Evolutionary conservation across 352 stramenopile genomes (phyloP).

Genomic region (Pythium folliculosum): DNA sequence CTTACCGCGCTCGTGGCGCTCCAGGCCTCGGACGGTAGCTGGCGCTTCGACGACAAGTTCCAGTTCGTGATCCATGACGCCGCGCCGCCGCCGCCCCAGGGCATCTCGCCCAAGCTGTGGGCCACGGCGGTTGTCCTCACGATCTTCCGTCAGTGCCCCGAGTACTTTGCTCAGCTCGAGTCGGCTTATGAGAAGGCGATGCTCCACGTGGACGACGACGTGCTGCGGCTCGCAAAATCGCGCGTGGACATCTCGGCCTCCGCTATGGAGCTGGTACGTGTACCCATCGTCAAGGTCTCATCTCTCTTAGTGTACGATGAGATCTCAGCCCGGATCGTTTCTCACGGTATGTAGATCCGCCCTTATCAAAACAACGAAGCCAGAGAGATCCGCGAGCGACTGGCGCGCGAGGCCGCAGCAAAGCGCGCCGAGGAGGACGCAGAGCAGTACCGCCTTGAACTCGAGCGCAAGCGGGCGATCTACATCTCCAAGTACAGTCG

Average conservation of each 20-base stretch:
- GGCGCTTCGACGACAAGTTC: conserved; percentile 58
- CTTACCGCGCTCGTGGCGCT: conserved; percentile 46
- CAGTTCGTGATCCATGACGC: conserved; percentile 52
- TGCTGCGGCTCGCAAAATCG: conserved; percentile 42
- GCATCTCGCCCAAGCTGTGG: conserved; percentile 59
- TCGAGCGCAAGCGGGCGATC: conserved; percentile 35
- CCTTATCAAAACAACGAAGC: conserved; percentile 57
- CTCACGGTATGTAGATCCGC: conserved; percentile 43
- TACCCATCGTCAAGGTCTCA: too few species aligned
- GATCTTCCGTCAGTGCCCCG: conserved; percentile 59
- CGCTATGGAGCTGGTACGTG: conserved; percentile 10
- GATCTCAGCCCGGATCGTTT: too few species aligned
- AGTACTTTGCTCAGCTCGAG: conserved; percentile 61
- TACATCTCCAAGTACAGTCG: conserved; percentile 45
- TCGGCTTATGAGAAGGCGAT: conserved; percentile 56
- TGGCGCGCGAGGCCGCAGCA: conserved; percentile 43
- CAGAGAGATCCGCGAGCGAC: conserved; percentile 43
- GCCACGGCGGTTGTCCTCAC: conserved; percentile 56
- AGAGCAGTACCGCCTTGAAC: conserved; percentile 37
- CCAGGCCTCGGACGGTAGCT: conserved; percentile 68
- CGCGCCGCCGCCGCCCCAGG: conserved; percentile 40
- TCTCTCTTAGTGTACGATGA: too few species aligned
- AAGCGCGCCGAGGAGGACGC: conserved; percentile 48
- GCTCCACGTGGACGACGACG: conserved; percentile 61
- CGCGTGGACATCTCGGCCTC: conserved; percentile 46